Conservation (phyloP, 2,329 filamentous ascomycete genomes). For the Ceratocystis ficicola region DNA sequence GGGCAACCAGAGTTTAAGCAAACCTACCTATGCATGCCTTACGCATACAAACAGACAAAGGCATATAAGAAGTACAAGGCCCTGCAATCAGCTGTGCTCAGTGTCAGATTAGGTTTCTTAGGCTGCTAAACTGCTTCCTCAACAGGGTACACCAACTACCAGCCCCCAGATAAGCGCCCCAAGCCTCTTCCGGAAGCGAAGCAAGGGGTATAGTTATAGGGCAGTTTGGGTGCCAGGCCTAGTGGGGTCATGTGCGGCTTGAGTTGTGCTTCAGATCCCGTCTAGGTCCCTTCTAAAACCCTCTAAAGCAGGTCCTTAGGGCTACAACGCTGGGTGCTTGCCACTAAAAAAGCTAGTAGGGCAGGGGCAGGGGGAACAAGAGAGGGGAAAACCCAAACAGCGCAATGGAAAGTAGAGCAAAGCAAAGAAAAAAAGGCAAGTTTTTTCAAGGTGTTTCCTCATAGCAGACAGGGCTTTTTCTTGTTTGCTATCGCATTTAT, state of each 20-base stretch:
- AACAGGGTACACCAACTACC: not conserved
- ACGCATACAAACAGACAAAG: not conserved
- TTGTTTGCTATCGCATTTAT: too few species aligned
- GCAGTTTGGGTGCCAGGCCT: not conserved
- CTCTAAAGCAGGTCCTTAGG: not conserved
- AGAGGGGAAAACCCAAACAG: not conserved
- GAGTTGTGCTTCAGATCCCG: not conserved
- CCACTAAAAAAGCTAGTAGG: not conserved
- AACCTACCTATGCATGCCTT: not conserved
- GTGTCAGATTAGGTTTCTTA: not conserved
- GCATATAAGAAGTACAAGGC: not conserved
- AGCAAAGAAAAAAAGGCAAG: not conserved
- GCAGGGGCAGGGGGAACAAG: not conserved
- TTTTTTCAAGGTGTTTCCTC: not conserved
- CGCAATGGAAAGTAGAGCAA: not conserved
- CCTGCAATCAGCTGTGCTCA: not conserved
- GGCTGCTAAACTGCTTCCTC: not conserved
- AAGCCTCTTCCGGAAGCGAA: constrained; percentile 11
- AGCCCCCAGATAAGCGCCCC: not conserved
- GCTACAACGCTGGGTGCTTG: not conserved
- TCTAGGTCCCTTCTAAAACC: not conserved
- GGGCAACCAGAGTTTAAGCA: not conserved
- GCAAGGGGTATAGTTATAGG: not conserved
- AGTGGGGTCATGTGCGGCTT: not conserved
- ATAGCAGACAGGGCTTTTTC: too few species aligned